Conservation (phyloP, 768 basidiomycete species). For the Lactifluus echinatus region DNA sequence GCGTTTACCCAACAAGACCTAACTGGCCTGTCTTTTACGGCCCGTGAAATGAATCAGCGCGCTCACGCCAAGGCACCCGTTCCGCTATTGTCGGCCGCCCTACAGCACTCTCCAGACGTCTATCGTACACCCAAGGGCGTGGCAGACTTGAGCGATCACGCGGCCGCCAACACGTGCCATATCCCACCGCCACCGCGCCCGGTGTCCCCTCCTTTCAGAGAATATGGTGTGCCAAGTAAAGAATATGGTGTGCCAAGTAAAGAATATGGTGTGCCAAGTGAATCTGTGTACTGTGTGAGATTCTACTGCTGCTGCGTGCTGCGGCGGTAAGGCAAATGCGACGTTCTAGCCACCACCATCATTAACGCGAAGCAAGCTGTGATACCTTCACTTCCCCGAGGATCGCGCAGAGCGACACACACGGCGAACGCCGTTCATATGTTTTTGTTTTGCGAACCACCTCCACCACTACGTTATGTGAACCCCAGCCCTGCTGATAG, state of each 20-base stretch:
- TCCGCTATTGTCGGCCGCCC: constrained; percentile 7
- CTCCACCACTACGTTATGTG: background rate
- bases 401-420: background rate
- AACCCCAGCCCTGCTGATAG: background rate
- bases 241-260: too few species aligned
- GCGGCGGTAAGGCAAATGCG: background rate
- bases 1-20: background rate
- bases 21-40: background rate
- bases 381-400: background rate
- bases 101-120: background rate
- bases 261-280: too few species aligned
- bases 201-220: too few species aligned
- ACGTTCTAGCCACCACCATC: background rate
- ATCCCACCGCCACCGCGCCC: background rate
- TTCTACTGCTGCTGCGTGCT: too few species aligned
- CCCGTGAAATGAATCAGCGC: background rate
- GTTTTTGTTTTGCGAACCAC: background rate
- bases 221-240: too few species aligned
- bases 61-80: background rate
- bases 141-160: too few species aligned
- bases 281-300: too few species aligned
- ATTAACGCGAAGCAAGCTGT: background rate
- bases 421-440: background rate
- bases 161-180: background rate
- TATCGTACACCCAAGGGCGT: too few species aligned